Evolutionary conservation across 208 protist genomes (phyloP), one percentile per base, ranked within the genome.

Genomic region (Acanthamoeba sp.): DNA sequence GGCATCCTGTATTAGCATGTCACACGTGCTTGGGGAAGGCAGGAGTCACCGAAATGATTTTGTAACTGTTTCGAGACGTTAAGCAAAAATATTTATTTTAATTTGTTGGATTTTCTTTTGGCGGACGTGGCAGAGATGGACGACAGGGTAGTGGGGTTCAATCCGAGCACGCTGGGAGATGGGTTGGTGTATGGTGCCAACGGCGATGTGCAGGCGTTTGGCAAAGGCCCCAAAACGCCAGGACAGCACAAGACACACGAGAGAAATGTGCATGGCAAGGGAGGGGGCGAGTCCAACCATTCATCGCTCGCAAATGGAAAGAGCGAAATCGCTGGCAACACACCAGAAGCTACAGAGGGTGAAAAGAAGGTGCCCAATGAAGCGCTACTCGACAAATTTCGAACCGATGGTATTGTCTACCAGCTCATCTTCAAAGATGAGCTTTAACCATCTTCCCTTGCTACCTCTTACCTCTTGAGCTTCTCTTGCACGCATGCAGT

Each of bases 1-100:
- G 88, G 88, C 59, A 93, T 93, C 48, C 48, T 93, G 57, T 64
- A 59, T 48, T 90, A 40, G 34, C 0, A n/a, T n/a, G n/a, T n/a
- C n/a, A 52, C 45, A 52, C 2, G 45, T 3, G 0, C 27, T 9
- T 40, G 22, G 9, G n/a, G n/a, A n/a, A n/a, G n/a, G n/a, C n/a
- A n/a, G n/a, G n/a, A n/a, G n/a, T n/a, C n/a, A n/a, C n/a, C n/a
- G n/a, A n/a, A n/a, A n/a, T n/a, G n/a, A n/a, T n/a, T n/a, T n/a
- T n/a, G n/a, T n/a, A n/a, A n/a, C n/a, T n/a, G n/a, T n/a, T n/a
- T n/a, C n/a, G n/a, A n/a, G n/a, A n/a, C n/a, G n/a, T n/a, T n/a
- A n/a, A n/a, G n/a, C n/a, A 10, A 20, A 73, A 73, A 73, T 73
- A 76, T 73, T 36, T 36, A 36, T 40, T 76, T 42, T 27, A 20